Conservation (phyloP, 1,284 basidiomycete species). For the Xerocomus amazonicus region DNA sequence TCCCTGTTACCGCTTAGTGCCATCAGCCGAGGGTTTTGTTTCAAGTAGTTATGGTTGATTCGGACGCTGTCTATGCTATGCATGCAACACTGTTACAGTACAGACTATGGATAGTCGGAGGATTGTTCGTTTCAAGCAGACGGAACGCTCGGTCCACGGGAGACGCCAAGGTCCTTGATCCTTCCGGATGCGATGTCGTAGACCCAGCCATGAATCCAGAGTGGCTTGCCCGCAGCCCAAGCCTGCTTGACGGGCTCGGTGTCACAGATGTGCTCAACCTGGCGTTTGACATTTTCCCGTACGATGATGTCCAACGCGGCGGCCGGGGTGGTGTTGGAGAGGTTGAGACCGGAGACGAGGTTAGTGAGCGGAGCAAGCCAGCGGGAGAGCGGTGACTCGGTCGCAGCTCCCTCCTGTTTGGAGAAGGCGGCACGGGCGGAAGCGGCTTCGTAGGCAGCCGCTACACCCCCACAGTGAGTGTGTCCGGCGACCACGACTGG, state of each 20-base stretch:
- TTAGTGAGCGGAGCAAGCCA: constrained; percentile 74
- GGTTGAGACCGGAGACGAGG: constrained; percentile 50
- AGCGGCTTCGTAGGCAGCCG: constrained; percentile 53
- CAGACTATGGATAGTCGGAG: background rate
- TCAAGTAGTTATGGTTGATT: constrained; percentile 10
- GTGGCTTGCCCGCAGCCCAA: constrained; percentile 66
- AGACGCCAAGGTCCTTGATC: constrained; percentile 66
- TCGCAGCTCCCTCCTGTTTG: background rate
- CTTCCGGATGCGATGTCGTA: constrained; percentile 72
- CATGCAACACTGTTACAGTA: constrained; percentile 1
- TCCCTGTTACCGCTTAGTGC: background rate
- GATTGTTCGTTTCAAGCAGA: background rate
- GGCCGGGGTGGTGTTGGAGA: constrained; percentile 37
- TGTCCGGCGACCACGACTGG: constrained; percentile 81
- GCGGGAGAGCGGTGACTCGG: constrained; percentile 38
- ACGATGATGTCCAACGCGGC: constrained; percentile 59
- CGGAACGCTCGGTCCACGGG: constrained; percentile 23
- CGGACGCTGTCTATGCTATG: constrained; percentile 17
- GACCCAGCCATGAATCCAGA: constrained; percentile 83
- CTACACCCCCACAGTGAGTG: constrained; percentile 76
- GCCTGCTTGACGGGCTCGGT: constrained; percentile 63
- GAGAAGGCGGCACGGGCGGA: constrained; percentile 6
- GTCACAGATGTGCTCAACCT: constrained; percentile 71
- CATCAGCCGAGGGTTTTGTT: background rate
- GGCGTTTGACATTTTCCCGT: constrained; percentile 72